A percentile compares a stretch with the other conserved stretches of the same genome.
phyloP scores from a whole-genome alignment of 805 yeast species.

The Candida methanosorbosa region DNA sequence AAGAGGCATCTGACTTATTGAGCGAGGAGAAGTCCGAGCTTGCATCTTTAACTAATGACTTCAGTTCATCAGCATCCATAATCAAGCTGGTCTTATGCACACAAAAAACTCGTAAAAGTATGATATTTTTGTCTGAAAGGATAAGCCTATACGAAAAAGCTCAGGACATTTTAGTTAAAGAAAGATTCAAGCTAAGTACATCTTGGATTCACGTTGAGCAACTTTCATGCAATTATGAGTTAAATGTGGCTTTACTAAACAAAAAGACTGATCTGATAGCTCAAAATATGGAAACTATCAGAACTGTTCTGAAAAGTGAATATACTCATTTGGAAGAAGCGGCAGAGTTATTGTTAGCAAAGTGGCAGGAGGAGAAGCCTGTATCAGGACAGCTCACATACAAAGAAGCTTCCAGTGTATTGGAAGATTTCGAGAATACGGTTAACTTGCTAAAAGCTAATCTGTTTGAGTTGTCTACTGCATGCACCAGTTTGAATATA shows the following conservation, averaged over 20 bases:
- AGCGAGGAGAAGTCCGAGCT: slow-evolving; percentile 8
- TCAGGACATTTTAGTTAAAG: slow-evolving; percentile 20
- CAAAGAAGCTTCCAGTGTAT: no score
- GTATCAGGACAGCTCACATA: no score
- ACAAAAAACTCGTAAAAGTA: slow-evolving; percentile 26
- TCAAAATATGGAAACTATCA: slow-evolving; percentile 32
- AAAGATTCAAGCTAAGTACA: slow-evolving; percentile 38
- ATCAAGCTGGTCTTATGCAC: slow-evolving; percentile 30
- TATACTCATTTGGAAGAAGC: slow-evolving; percentile 23
- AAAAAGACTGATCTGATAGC: slow-evolving; percentile 16
- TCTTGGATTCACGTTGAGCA: slow-evolving; percentile 62
- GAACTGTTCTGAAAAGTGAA: slow-evolving; percentile 35
- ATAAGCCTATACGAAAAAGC: slow-evolving; percentile 21
- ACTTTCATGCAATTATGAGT: no score
- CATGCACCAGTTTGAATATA: no score
- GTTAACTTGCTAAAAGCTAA: no score
- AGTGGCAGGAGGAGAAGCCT: slow-evolving; percentile 48
- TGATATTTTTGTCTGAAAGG: slow-evolving; percentile 23
- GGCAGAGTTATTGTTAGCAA: slow-evolving; percentile 21
- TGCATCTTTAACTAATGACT: slow-evolving; percentile 26
- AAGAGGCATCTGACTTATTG: neutral
- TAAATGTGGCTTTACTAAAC: no score
- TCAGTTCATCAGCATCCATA: slow-evolving; percentile 29
- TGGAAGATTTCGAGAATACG: no score
- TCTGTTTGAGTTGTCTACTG: no score